Conservation (phyloP, 140 eudicot genomes). For the Erigeron philadelphicus region DNA sequence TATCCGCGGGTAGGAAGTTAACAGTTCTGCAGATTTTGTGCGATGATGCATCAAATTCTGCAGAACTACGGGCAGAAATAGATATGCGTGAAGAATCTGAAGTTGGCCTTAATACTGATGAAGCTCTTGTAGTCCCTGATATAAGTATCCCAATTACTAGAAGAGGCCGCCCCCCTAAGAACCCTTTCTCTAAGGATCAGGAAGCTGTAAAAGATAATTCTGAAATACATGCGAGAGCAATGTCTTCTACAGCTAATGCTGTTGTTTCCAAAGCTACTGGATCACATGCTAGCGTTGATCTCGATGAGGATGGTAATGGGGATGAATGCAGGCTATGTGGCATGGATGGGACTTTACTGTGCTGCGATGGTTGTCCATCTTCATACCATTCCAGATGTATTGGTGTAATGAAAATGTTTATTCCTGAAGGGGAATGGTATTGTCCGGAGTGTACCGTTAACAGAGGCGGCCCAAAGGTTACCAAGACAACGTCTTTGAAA, state of each 20-base stretch:
- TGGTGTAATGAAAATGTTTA: constrained; percentile 56
- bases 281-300: constrained; percentile 27
- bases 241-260: constrained; percentile 22
- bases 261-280: constrained; percentile 28
- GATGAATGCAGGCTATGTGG: constrained; percentile 96
- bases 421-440: constrained; percentile 83
- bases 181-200: constrained; percentile 41
- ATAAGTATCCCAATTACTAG: constrained; percentile 46
- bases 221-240: constrained; percentile 26
- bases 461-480: constrained; percentile 48
- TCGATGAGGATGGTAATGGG: constrained; percentile 68
- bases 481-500: constrained; percentile 47
- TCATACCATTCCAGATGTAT: constrained; percentile 91
- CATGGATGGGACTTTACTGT: constrained; percentile 88
- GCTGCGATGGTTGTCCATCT: constrained; percentile 97
- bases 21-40: constrained; percentile 66
- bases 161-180: constrained; percentile 44
- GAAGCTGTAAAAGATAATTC: constrained; percentile 25
- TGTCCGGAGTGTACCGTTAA: constrained; percentile 83
- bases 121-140: constrained; percentile 24
- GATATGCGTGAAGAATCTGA: constrained; percentile 68
- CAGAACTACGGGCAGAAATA: constrained; percentile 65
- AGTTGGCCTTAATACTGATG: constrained; percentile 54
- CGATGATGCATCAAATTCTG: constrained; percentile 68
- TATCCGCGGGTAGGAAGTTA: constrained; percentile 64